Base-by-base conservation (phyloP, 306 rosid species). In the Gastrolobium bilobum region DNA sequence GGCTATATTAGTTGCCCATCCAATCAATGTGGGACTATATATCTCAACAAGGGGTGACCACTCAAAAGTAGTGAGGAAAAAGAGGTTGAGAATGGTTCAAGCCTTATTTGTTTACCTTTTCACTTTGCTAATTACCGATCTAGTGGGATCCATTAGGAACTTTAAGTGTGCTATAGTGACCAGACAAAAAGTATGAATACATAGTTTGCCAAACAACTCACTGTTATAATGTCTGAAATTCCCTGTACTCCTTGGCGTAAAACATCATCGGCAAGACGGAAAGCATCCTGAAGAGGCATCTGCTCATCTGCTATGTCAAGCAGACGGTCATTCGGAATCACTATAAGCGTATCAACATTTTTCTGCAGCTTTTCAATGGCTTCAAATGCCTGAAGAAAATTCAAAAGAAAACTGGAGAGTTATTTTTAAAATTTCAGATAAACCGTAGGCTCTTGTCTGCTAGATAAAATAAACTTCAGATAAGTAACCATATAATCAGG, bases 181-280 rank as follows among this genome's bases (percentile, higher is more conserved):
- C 0, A 2, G 5, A 53, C 11, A 53, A 34, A 61, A 67, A 71
- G 44, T 13, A 33, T 3, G 15, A 79, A 57, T 72, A 63, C 26
- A 10, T 35, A 33, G 74, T 50, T 60, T 73, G 57, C 40, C 51
- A 51, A 70, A 76, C 73, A 73, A 86, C 98, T 87, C 81, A 93
- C 99, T 4, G 94, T 96, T 82, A 96, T 93, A 63, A 96, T 96
- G 84, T 96, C 99, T 43, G 99, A 93, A 81, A 96, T 96, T 84
- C 99, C 99, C 84, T 95, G 99, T 6, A 95, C 99, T 81, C 99
- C 99, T 80, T 95, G 99, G 62, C 98, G 98, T 56, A 95, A 86
- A 74, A 95, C 99, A 84, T 95, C 99, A 83, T 95, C 99, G 0
- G 98, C 99, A 76, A 95, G 97, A 80, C 77, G 91, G 81, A 95